These are phyloP conservation scores for Andrographis paniculata DNA, from an alignment of 305 asterid species.

Conservation along the genomic window DNA sequence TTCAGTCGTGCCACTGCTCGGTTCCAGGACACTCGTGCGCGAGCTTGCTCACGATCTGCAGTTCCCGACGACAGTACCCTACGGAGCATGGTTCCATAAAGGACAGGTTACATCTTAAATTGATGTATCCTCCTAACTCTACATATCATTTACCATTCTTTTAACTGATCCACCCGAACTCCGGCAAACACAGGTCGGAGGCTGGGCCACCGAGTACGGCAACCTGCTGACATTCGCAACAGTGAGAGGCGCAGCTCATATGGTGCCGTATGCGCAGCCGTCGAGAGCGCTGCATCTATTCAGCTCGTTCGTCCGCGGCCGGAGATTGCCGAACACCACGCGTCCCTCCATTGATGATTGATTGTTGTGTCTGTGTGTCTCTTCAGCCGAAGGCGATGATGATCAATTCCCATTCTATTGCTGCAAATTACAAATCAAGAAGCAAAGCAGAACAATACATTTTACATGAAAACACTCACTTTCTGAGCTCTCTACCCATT, in stretches of 20 bases:
- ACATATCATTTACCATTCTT: background rate
- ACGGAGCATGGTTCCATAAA: conserved; percentile 89
- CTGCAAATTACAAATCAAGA: background rate
- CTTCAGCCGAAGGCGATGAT: conserved; percentile 28
- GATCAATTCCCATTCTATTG: conserved; percentile 13
- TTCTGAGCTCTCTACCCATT: too few species aligned
- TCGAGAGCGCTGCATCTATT: conserved; percentile 81
- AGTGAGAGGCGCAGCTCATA: conserved; percentile 88
- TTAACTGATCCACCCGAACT: background rate
- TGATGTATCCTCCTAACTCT: background rate
- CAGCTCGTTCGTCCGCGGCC: conserved; percentile 55
- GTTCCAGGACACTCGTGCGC: conserved; percentile 75
- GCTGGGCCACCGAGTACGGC: conserved; percentile 90
- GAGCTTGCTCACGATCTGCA: conserved; percentile 74
- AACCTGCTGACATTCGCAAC: conserved; percentile 68
- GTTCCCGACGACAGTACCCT: conserved; percentile 66
- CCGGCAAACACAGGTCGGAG: conserved; percentile 59
- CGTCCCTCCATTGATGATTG: conserved; percentile 47
- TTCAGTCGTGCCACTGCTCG: conserved; percentile 85
- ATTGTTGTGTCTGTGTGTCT: conserved; percentile 7
- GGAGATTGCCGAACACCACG: conserved; percentile 63
- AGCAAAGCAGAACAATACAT: background rate
- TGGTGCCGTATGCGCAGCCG: conserved; percentile 93
- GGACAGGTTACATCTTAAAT: conserved; percentile 44
- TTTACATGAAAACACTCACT: too few species aligned